Evolutionary conservation across 164 flowering plant species (phyloP).

Genomic region (Paratinospora sagittata): DNA sequence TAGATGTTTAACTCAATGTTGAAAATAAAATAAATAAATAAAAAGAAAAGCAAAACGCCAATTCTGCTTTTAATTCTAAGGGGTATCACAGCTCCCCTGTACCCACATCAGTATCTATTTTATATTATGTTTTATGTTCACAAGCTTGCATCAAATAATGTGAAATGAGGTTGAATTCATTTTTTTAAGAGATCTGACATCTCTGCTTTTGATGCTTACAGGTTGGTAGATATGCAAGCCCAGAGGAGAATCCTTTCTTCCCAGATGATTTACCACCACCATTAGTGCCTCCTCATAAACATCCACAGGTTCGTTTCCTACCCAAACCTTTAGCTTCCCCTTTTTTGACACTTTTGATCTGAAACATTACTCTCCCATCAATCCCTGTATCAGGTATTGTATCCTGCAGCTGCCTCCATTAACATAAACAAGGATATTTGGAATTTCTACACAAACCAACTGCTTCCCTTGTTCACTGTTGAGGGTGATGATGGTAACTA

Average conservation of each 20-base stretch:
- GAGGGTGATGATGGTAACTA: conserved; percentile 84
- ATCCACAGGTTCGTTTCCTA: conserved; percentile 30
- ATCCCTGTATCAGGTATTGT: conserved; percentile 45
- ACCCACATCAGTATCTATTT: too few species aligned
- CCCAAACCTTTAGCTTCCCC: neutral
- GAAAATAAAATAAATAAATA: too few species aligned
- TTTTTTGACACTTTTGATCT: neutral
- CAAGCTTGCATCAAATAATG: too few species aligned
- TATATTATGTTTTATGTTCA: too few species aligned
- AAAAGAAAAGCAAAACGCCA: too few species aligned
- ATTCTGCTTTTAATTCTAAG: too few species aligned
- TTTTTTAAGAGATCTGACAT: too few species aligned
- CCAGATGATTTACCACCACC: conserved; percentile 55
- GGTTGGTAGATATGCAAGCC: too few species aligned
- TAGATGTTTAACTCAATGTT: too few species aligned
- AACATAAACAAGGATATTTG: conserved; percentile 61
- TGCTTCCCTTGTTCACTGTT: conserved; percentile 51
- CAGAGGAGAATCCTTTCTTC: conserved; percentile 84
- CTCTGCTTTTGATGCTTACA: too few species aligned
- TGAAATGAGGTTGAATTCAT: too few species aligned
- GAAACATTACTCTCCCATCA: neutral
- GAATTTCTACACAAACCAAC: conserved; percentile 49
- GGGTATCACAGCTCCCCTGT: too few species aligned
- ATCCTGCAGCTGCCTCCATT: conserved; percentile 51
- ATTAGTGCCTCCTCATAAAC: conserved; percentile 27